These are phyloP conservation scores for Leptographium galeiforme DNA, from an alignment of 2,329 filamentous ascomycete species.

Conservation along the genomic window DNA sequence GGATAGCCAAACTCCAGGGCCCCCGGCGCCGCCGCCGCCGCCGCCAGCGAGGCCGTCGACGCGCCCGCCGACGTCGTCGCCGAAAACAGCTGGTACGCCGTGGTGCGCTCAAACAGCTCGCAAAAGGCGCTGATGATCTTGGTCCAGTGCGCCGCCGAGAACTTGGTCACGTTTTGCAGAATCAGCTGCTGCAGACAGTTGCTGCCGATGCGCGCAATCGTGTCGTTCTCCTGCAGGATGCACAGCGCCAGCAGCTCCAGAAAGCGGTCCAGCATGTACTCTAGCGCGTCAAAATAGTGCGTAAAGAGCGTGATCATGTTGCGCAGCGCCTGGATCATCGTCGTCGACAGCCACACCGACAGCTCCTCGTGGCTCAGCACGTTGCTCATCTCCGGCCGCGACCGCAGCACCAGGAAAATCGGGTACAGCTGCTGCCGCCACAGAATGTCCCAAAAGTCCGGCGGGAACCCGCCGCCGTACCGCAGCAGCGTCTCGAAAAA, in stretches of 20 bases:
- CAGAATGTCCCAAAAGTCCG: constrained; percentile 95
- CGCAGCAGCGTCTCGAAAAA: constrained; percentile 88
- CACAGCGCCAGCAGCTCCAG: constrained; percentile 86
- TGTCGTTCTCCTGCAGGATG: constrained; percentile 98
- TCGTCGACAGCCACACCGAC: constrained; percentile 96
- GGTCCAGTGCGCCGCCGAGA: constrained; percentile 74
- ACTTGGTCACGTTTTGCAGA: constrained; percentile 89
- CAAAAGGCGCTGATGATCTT: constrained; percentile 95
- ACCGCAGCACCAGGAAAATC: constrained; percentile 96
- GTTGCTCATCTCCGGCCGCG: constrained; percentile 91
- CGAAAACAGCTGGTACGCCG: constrained; percentile 88
- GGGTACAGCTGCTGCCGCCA: constrained; percentile 95
- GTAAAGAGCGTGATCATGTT: constrained; percentile 99
- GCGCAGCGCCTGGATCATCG: constrained; percentile 94
- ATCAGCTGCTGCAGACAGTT: constrained; percentile 97
- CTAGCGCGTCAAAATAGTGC: constrained; percentile 90
- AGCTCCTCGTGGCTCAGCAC: constrained; percentile 92
- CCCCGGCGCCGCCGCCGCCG: constrained; percentile 37
- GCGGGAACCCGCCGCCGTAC: constrained; percentile 82
- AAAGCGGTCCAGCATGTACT: constrained; percentile 98
- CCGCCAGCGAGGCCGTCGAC: constrained; percentile 32
- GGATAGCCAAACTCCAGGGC: constrained; percentile 36
- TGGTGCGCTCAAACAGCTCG: constrained; percentile 86
- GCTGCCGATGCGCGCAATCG: constrained; percentile 91
- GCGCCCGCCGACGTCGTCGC: constrained; percentile 47